These are phyloP conservation scores for Fusarium udum DNA, from an alignment of 2,329 filamentous ascomycete genomes.

Conservation along the genomic window DNA sequence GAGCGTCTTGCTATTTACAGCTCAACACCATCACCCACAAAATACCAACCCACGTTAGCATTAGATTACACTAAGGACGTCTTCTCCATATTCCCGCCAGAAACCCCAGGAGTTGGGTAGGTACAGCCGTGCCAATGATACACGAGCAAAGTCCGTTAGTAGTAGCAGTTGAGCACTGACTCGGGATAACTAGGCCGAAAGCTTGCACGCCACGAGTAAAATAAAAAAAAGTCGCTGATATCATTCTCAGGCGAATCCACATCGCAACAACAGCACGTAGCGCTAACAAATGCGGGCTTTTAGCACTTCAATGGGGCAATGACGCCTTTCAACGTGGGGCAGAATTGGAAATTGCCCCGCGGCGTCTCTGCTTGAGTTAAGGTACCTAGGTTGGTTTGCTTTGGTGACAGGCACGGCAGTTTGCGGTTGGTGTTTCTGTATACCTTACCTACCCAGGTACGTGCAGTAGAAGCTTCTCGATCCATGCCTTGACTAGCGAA, in stretches of 20 bases:
- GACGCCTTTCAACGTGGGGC: slow-evolving; percentile 21
- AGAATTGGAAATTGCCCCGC: slow-evolving; percentile 8
- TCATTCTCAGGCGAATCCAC: slow-evolving; percentile 23
- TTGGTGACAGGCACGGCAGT: slow-evolving; percentile 11
- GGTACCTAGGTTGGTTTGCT: neutral
- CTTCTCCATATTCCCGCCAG: neutral
- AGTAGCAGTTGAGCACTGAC: neutral
- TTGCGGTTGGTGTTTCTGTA: slow-evolving; percentile 6
- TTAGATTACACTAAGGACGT: neutral
- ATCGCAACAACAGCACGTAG: neutral
- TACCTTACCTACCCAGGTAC: neutral
- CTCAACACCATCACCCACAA: neutral
- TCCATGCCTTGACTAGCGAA: neutral
- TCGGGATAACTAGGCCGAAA: neutral
- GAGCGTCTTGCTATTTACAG: too few species aligned
- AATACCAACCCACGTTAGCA: neutral
- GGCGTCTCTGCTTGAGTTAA: neutral
- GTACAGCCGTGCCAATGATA: slow-evolving; percentile 26
- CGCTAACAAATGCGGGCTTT: slow-evolving; percentile 17
- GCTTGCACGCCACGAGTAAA: slow-evolving; percentile 1
- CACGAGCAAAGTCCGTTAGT: neutral
- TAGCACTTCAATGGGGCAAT: slow-evolving; percentile 34
- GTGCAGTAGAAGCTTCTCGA: slow-evolving; percentile 33
- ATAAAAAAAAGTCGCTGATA: slow-evolving; percentile 17
- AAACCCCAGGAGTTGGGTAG: neutral